A percentile compares a stretch with the other conserved stretches of the same genome.
These are phyloP conservation scores for Achlya hypogyna DNA, from an alignment of 352 stramenopile species.

Conservation along the genomic window DNA sequence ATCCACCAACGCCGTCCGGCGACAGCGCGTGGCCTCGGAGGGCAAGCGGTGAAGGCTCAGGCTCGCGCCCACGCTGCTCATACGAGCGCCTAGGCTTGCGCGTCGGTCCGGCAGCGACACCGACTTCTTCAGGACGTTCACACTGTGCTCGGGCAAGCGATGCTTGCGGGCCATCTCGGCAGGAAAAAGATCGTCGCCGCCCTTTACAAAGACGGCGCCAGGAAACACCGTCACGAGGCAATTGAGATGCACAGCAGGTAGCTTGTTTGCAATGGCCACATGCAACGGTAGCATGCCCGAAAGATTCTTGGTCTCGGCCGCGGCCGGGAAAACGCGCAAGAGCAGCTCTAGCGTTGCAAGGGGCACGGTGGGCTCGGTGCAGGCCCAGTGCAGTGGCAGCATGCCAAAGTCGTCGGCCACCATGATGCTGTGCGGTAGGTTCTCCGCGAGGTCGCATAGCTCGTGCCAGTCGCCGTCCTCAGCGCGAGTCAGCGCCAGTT, in stretches of 20 bases:
- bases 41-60: conserved; percentile 22
- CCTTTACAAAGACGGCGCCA: conserved; percentile 41
- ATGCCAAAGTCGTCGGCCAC: conserved; percentile 75
- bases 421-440: conserved; percentile 35
- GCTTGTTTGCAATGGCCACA: conserved; percentile 64
- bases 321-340: conserved; percentile 40
- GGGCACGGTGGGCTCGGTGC: conserved; percentile 44
- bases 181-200: conserved; percentile 42
- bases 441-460: conserved; percentile 35
- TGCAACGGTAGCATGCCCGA: conserved; percentile 74
- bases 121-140: conserved; percentile 57
- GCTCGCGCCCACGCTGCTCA: neutral
- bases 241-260: conserved; percentile 49
- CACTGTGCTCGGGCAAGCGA: conserved; percentile 54
- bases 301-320: conserved; percentile 55
- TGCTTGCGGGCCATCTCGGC: conserved; percentile 52
- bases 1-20: neutral
- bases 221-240: conserved; percentile 37
- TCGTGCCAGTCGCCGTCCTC: conserved; percentile 62
- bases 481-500: conserved; percentile 20
- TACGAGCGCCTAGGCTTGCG: neutral
- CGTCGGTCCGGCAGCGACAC: conserved; percentile 17
- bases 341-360: conserved; percentile 41
- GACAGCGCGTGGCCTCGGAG: conserved; percentile 17
- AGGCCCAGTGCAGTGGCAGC: conserved; percentile 77